Percentiles rank a stretch among this genome's conserved stretches.
These are phyloP conservation scores for Sporothrix mexicana DNA, from an alignment of 2,329 filamentous ascomycete genomes.

Conservation along the genomic window DNA sequence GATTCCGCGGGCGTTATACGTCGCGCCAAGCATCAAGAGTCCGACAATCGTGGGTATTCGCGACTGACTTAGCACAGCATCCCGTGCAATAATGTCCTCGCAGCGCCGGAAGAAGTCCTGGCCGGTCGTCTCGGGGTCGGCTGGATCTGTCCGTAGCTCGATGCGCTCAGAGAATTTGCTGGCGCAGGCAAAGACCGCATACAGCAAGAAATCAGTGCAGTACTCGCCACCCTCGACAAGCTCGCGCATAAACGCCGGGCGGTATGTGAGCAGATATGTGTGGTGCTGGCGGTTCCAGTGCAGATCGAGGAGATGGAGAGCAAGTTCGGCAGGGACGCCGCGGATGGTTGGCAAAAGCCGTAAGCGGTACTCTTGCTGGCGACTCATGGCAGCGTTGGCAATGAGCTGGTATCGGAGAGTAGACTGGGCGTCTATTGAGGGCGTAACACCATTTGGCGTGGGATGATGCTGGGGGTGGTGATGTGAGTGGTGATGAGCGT, in stretches of 20 bases:
- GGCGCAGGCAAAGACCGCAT: slow-evolving; percentile 45
- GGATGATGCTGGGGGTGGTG: not conserved
- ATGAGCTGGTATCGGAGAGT: slow-evolving; percentile 30
- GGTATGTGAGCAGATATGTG: slow-evolving; percentile 48
- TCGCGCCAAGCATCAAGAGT: slow-evolving; percentile 42
- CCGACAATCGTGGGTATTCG: slow-evolving; percentile 42
- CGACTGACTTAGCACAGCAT: slow-evolving; percentile 37
- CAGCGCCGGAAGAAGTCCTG: slow-evolving; percentile 40
- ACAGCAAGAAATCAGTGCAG: slow-evolving; percentile 48
- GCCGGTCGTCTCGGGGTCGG: slow-evolving; percentile 39
- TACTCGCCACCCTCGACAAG: slow-evolving; percentile 46
- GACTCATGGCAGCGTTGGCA: slow-evolving; percentile 33
- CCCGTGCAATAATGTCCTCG: slow-evolving; percentile 38
- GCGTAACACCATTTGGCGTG: not conserved
- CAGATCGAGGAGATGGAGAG: slow-evolving; percentile 47
- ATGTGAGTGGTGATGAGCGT: not conserved
- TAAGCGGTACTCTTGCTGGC: slow-evolving; percentile 33
- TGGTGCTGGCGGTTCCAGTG: slow-evolving; percentile 51
- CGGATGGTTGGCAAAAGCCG: slow-evolving; percentile 31
- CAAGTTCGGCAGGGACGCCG: slow-evolving; percentile 43
- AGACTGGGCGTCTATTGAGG: not conserved
- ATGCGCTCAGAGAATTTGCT: slow-evolving; percentile 41
- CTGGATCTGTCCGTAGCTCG: slow-evolving; percentile 37
- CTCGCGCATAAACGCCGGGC: slow-evolving; percentile 48
- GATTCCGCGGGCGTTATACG: slow-evolving; percentile 40